Evolutionary conservation across 2,329 filamentous ascomycete genomes (phyloP).

Genomic region (Cladophialophora immunda): DNA sequence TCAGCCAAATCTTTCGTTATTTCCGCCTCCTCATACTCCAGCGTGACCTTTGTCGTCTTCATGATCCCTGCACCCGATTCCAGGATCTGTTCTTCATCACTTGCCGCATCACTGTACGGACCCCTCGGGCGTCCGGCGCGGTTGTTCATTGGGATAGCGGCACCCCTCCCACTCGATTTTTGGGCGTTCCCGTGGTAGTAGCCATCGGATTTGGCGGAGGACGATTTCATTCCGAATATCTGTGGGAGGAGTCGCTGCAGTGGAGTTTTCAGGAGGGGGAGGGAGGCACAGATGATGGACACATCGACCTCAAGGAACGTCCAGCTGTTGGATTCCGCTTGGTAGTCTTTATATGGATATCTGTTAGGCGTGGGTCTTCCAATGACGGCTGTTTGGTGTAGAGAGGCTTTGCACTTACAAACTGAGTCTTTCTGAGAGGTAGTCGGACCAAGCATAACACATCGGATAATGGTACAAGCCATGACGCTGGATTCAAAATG

Average conservation of each 20-base stretch:
- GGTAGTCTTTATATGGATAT: conserved; percentile 17
- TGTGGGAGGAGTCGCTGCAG: conserved; percentile 53
- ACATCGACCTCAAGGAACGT: conserved; percentile 29
- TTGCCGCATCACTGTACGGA: conserved; percentile 10
- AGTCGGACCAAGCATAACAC: conserved; percentile 24
- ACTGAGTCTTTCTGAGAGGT: conserved; percentile 20
- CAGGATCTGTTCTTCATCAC: conserved; percentile 16
- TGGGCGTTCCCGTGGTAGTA: conserved; percentile 1
- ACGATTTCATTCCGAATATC: conserved; percentile 42
- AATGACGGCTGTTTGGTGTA: not conserved
- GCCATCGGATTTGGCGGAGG: conserved; percentile 3
- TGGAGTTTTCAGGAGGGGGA: conserved; percentile 53
- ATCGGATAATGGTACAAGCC: conserved; percentile 27
- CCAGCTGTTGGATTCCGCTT: conserved; percentile 27
- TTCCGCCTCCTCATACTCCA: conserved; percentile 21
- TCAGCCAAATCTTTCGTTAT: not conserved
- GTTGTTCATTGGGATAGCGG: not conserved
- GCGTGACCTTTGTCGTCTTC: conserved; percentile 18
- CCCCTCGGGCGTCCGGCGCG: not conserved
- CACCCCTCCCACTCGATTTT: not conserved
- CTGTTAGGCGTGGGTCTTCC: not conserved
- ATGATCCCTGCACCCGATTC: conserved; percentile 6
- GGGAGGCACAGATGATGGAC: conserved; percentile 43
- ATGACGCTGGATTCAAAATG: conserved; percentile 20
- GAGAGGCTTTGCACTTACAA: conserved; percentile 16